These are phyloP conservation scores for Penicillium sumatraense DNA, from an alignment of 2,329 filamentous ascomycete genomes.

Conservation along the genomic window DNA sequence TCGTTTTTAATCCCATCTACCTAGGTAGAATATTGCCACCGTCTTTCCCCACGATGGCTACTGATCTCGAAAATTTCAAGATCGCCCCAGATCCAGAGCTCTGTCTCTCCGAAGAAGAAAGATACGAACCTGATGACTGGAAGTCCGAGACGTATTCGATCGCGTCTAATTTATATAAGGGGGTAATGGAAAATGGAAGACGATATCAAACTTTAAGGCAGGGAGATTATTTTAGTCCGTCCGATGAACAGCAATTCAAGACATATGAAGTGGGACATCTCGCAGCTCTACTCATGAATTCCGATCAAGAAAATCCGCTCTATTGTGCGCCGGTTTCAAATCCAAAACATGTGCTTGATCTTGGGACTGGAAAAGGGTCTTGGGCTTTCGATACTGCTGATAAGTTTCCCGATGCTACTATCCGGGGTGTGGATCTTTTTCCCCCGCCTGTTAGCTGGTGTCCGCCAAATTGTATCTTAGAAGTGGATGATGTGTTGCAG, in stretches of 20 bases:
- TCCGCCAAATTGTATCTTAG: not conserved
- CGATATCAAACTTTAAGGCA: not conserved
- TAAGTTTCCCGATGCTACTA: not conserved
- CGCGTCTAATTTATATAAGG: not conserved
- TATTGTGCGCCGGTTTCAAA: constrained; percentile 13
- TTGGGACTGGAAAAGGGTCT: constrained; percentile 20
- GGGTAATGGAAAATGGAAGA: not conserved
- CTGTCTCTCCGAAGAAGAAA: not conserved
- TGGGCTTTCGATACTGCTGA: not conserved
- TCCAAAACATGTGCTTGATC: constrained; percentile 17
- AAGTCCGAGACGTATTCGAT: not conserved
- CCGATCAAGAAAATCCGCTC: constrained; percentile 14
- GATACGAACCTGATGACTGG: not conserved
- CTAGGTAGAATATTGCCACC: not conserved
- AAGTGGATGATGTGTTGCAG: not conserved
- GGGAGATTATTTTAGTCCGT: not conserved
- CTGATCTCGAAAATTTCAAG: not conserved
- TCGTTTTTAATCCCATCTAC: not conserved
- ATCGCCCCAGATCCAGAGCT: not conserved
- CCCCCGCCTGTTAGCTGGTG: not conserved
- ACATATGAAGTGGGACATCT: constrained; percentile 15
- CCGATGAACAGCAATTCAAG: not conserved
- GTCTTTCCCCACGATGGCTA: not conserved
- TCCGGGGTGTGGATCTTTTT: not conserved
- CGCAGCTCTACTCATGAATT: constrained; percentile 18